Base-by-base conservation (phyloP, 805 yeast species). In the Barnettozyma populi region DNA sequence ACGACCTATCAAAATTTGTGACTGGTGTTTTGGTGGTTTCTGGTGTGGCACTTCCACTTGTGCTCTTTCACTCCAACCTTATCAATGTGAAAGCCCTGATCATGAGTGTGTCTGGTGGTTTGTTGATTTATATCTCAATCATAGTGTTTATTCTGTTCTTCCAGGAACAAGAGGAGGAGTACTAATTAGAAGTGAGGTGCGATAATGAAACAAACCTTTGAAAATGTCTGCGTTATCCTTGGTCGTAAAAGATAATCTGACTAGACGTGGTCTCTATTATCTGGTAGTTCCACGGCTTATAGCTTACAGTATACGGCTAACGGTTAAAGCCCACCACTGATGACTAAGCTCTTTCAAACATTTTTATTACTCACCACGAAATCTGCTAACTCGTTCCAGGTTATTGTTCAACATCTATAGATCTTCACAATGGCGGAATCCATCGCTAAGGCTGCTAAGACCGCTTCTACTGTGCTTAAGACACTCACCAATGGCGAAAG, bases 61-160 rank as follows among this genome's bases (percentile, higher is more conserved):
- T 89, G 29, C 76, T 89, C 40, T 82, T 82, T 52, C 97, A 92
- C 66, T 80, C 86, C 43, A 78, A 76, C 51, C 71, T 89, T 40
- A 79, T 92, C 51, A 78, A 82, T n/a, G 64, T 73, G 16, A 69
- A 80, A 6, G 96, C 97, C 19, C 78, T 82, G 66, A 55, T 78
- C 18, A 82, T 92, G 82, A 85, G 96, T 41, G 76, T 87, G 29
- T 48, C 73, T 11, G 99, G 98, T 14, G 98, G 98, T n/a, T 52
- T 75, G 18, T 74, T 90, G 51, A 87, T 92, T 41, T 90, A 86
- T 66, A 77, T 82, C 6, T 84, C 97, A 7, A 89, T 92, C 29
- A 84, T 87, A 43, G 79, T 87, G 7, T 92, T 92, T 63, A 82
- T 87, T 5, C 72, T 82, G 62, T 88, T 86, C 60, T 92, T 92